Base-by-base conservation (phyloP, 345 rosid genomes). In the Eutrema japonicum region DNA sequence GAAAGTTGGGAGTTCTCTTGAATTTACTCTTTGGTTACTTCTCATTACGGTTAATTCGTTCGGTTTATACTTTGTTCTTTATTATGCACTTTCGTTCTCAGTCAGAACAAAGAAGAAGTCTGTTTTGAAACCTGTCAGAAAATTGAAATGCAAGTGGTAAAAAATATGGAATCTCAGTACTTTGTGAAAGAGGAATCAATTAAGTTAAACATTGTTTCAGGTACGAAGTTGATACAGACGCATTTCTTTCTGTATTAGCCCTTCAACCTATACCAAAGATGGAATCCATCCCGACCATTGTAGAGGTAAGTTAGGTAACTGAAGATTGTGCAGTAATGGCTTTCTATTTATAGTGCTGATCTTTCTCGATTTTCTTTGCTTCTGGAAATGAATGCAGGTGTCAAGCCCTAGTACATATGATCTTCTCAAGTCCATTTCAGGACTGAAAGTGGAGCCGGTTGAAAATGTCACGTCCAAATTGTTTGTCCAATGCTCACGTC, bases 401-500 rank as follows among this genome's bases (percentile, higher is more conserved):
- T 89, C 96, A 77, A 86, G 77, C 66, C 74, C 92, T 68, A 91
- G 74, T 76, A 83, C 97, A 14, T 85, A 86, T 75, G 96, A 94
- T 63, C 99, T 94, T 72, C 76, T 94, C 71, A 91, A 94, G 79
- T 88, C 96, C 27, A 87, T 91, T 67, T 84, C 89, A 6, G 96
- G 96, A 71, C 33, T 94, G 85, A 91, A 88, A 83, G 89, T 94
- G 60, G 96, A 83, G 78, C 96, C 97, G 11, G 93, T 94, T 45
- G 99, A 94, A 80, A 91, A 85, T 67, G 90, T 84, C 41, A 83
- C 96, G 32, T 89, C 99, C 73, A 94, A 94, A 81, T 85, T 94
- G 75, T 88, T 94, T 80, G 99, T 94, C 70, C 99, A 94, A 64
- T 94, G 99, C 80, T 91, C 96, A 75, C 93, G 99, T 65, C 99